Percentiles rank a stretch among this genome's conserved stretches.
These are phyloP conservation scores for Fusarium sulawesiense DNA, from an alignment of 2,329 filamentous ascomycete species.

Conservation along the genomic window DNA sequence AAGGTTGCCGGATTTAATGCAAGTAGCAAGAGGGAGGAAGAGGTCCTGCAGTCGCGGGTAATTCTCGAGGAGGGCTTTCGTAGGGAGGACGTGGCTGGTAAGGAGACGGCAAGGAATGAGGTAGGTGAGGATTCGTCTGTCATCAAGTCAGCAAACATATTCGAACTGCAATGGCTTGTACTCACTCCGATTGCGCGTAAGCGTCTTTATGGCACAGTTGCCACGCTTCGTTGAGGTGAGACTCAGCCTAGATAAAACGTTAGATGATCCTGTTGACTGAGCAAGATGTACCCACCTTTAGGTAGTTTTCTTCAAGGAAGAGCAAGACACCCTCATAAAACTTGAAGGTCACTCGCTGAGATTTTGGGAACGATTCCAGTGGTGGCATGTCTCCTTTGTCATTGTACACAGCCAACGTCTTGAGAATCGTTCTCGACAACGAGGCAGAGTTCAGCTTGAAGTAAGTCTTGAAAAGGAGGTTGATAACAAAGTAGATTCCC, in stretches of 20 bases:
- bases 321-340: slow-evolving; percentile 95
- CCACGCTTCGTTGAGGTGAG: slow-evolving; percentile 83
- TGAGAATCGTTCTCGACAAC: slow-evolving; percentile 90
- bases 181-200: slow-evolving; percentile 82
- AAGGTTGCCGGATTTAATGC: slow-evolving; percentile 86
- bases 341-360: slow-evolving; percentile 94
- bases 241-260: slow-evolving; percentile 72
- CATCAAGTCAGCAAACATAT: slow-evolving; percentile 11
- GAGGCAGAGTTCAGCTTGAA: slow-evolving; percentile 93
- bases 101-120: slow-evolving; percentile 93
- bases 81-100: slow-evolving; percentile 87
- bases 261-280: background rate
- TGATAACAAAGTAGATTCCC: slow-evolving; percentile 95
- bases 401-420: slow-evolving; percentile 79
- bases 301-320: slow-evolving; percentile 95
- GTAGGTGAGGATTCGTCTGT: slow-evolving; percentile 89
- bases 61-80: slow-evolving; percentile 73
- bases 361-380: slow-evolving; percentile 82
- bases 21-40: slow-evolving; percentile 80
- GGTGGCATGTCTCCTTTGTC: slow-evolving; percentile 81
- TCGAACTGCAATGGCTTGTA: background rate
- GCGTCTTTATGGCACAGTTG: slow-evolving; percentile 80
- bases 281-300: slow-evolving; percentile 63
- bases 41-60: slow-evolving; percentile 81
- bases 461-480: slow-evolving; percentile 97